phyloP scores from a whole-genome alignment of 73 alveolate species.

The Paramecium tetraurelia region DNA sequence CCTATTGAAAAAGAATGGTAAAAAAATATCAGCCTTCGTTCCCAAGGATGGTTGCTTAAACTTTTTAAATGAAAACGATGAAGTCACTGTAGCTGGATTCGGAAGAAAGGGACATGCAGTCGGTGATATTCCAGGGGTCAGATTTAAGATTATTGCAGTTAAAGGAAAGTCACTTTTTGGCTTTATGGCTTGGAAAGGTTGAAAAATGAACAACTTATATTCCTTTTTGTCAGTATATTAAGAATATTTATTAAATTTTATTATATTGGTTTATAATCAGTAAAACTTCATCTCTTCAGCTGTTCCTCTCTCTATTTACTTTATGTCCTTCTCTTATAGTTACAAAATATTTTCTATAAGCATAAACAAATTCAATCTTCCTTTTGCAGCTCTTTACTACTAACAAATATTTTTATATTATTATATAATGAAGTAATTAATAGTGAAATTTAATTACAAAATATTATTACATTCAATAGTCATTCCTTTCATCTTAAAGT shows the following conservation, averaged over 20 bases:
- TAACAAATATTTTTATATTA: too few species aligned
- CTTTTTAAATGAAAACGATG: slow-evolving; percentile 76
- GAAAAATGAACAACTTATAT: slow-evolving; percentile 62
- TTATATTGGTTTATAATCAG: too few species aligned
- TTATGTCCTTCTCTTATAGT: too few species aligned
- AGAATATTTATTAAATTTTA: neutral
- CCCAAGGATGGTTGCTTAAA: slow-evolving; percentile 79
- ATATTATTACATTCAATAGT: neutral
- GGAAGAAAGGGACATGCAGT: slow-evolving; percentile 85
- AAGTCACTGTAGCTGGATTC: slow-evolving; percentile 76
- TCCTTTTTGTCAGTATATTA: neutral
- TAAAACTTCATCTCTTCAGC: too few species aligned
- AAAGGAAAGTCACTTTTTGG: slow-evolving; percentile 74
- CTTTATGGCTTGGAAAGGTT: slow-evolving; percentile 72
- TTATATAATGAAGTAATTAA: too few species aligned
- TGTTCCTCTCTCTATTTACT: too few species aligned
- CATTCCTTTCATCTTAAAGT: neutral
- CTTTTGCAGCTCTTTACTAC: too few species aligned
- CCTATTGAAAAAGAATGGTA: slow-evolving; percentile 71
- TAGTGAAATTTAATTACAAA: neutral
- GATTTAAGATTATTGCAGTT: slow-evolving; percentile 75
- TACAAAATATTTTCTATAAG: too few species aligned
- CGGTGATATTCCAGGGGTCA: slow-evolving; percentile 79
- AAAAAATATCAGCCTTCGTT: slow-evolving; percentile 71
- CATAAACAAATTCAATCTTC: too few species aligned